phyloP scores from a whole-genome alignment of 257 asterid species.

The Thymus mandschuricus region DNA sequence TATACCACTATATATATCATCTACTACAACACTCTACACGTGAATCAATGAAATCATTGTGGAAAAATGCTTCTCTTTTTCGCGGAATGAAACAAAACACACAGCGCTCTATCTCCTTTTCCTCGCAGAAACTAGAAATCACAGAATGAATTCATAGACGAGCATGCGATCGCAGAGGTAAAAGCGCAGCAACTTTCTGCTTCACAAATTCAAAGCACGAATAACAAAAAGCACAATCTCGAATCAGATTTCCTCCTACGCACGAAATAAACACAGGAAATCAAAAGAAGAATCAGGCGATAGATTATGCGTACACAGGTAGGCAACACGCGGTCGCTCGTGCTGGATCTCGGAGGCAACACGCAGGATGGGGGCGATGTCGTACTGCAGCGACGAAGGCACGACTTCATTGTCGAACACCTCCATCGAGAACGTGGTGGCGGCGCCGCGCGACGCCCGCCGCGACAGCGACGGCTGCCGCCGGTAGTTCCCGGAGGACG shows the following conservation, averaged over 20 bases:
- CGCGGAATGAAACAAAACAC: background rate
- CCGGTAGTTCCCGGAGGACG: slow-evolving; percentile 45
- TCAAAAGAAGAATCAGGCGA: background rate
- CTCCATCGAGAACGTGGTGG: slow-evolving; percentile 84
- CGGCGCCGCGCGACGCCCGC: slow-evolving; percentile 89
- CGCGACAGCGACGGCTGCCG: slow-evolving; percentile 59
- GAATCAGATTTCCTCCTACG: background rate
- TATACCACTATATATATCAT: background rate
- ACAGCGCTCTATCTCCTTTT: background rate
- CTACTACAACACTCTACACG: background rate
- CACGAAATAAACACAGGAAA: background rate
- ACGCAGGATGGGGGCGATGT: slow-evolving; percentile 91
- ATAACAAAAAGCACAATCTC: background rate
- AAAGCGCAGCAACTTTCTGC: background rate
- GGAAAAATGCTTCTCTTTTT: background rate
- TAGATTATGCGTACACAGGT: slow-evolving; percentile 59
- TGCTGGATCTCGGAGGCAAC: slow-evolving; percentile 80
- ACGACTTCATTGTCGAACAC: slow-evolving; percentile 96
- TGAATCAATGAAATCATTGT: background rate
- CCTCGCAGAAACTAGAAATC: background rate
- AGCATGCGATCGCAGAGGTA: background rate
- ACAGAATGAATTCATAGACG: background rate
- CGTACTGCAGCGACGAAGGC: slow-evolving; percentile 81
- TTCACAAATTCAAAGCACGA: background rate
- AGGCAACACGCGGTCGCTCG: slow-evolving; percentile 95